phyloP scores from a whole-genome alignment of 371 early-diverging fungal genomes.

The Mucor lusitanicus region DNA sequence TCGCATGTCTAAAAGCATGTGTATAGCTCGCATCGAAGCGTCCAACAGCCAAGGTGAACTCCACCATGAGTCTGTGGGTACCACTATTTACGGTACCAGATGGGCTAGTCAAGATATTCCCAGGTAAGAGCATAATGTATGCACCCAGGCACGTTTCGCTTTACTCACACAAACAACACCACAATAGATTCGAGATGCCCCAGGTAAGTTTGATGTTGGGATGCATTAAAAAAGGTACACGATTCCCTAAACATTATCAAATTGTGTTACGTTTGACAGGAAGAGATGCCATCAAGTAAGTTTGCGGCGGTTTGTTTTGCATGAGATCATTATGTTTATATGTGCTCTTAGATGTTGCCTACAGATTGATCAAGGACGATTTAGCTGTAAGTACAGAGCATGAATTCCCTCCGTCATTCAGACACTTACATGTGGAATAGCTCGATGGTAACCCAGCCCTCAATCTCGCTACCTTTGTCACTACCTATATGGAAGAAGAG shows the following conservation, averaged over 20 bases:
- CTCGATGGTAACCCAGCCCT: constrained; percentile 71
- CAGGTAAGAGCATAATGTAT: constrained; percentile 21
- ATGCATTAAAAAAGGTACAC: neutral
- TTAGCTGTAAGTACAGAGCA: constrained; percentile 37
- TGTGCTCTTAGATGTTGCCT: constrained; percentile 38
- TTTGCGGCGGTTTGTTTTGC: neutral
- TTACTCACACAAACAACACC: neutral
- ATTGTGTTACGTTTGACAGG: constrained; percentile 18
- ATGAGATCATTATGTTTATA: neutral
- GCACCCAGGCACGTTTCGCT: neutral
- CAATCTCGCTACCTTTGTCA: constrained; percentile 77
- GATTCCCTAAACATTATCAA: neutral
- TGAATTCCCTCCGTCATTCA: neutral
- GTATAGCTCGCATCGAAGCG: constrained; percentile 31
- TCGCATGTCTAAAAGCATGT: neutral
- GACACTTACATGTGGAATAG: constrained; percentile 9
- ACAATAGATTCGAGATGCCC: constrained; percentile 41
- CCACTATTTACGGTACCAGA: constrained; percentile 43
- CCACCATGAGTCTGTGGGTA: constrained; percentile 26
- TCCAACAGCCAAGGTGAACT: constrained; percentile 19
- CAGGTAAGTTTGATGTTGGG: constrained; percentile 23
- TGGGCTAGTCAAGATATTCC: constrained; percentile 48
- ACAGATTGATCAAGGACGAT: constrained; percentile 48
- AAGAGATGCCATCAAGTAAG: constrained; percentile 50
- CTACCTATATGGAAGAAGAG: constrained; percentile 60